A percentile compares a stretch with the other conserved stretches of the same genome.
Conservation (phyloP, 2,329 filamentous ascomycete genomes). For the Nothomitra cinnamomea region DNA sequence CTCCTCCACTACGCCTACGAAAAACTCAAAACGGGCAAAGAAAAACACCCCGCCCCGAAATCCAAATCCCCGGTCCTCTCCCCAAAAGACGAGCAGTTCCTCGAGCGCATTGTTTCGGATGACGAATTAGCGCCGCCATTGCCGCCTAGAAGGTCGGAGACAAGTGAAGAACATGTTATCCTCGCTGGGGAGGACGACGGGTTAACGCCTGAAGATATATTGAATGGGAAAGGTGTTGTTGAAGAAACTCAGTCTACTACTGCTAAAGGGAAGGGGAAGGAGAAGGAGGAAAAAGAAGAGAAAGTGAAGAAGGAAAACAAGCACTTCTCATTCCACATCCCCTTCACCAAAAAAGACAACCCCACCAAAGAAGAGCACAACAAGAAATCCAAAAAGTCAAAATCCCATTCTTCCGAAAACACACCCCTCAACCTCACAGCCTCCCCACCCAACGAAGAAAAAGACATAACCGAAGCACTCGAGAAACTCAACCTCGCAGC, state of each 20-base stretch:
- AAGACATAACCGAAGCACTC: slow-evolving; percentile 63
- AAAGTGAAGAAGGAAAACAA: slow-evolving; percentile 7
- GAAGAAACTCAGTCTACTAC: slow-evolving; percentile 17
- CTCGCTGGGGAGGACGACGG: slow-evolving; percentile 29
- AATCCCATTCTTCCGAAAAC: no score
- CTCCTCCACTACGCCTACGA: slow-evolving; percentile 26
- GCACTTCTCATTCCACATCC: background rate
- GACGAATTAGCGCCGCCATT: slow-evolving; percentile 26
- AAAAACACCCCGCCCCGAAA: slow-evolving; percentile 16
- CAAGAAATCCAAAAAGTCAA: slow-evolving; percentile 4
- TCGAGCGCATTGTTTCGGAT: slow-evolving; percentile 32
- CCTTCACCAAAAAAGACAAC: background rate
- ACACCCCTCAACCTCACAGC: slow-evolving; percentile 19
- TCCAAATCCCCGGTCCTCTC: slow-evolving; percentile 32
- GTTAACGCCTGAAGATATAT: slow-evolving; percentile 27
- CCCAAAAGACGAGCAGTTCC: slow-evolving; percentile 42
- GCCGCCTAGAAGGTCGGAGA: slow-evolving; percentile 17
- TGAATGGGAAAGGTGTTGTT: slow-evolving; percentile 20
- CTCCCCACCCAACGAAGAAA: slow-evolving; percentile 38
- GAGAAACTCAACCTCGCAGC: slow-evolving; percentile 71
- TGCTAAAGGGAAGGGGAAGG: slow-evolving; percentile 18
- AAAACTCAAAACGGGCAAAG: slow-evolving; percentile 21
- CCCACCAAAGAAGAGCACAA: background rate
- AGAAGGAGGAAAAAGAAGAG: slow-evolving; percentile 10
- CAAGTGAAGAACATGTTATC: slow-evolving; percentile 28